These are phyloP conservation scores for Rhizopogon rudus DNA, from an alignment of 768 basidiomycete genomes.

Conservation along the genomic window DNA sequence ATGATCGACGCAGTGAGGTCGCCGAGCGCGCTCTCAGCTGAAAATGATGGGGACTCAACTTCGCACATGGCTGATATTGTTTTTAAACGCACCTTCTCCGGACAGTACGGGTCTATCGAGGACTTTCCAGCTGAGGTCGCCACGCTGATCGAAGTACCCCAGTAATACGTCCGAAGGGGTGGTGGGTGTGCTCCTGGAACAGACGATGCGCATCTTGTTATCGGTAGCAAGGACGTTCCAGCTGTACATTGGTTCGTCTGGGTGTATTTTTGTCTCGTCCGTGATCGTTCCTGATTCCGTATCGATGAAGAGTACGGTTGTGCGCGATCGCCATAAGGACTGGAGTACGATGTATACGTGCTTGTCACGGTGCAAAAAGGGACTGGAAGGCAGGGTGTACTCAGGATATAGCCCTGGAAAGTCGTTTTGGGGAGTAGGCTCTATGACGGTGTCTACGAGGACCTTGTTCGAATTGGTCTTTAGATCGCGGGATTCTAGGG, in stretches of 20 bases:
- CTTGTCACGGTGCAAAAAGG: slow-evolving; percentile 29
- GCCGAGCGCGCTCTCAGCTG: slow-evolving; percentile 41
- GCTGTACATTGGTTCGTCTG: slow-evolving; percentile 30
- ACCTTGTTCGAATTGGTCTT: slow-evolving; percentile 8
- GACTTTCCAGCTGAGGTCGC: slow-evolving; percentile 30
- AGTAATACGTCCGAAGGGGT: slow-evolving; percentile 47
- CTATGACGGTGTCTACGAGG: slow-evolving; percentile 39
- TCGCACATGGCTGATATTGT: not conserved
- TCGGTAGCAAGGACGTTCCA: slow-evolving; percentile 55
- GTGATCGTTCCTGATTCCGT: slow-evolving; percentile 33
- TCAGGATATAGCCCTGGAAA: slow-evolving; percentile 66
- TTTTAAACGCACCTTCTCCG: slow-evolving; percentile 31
- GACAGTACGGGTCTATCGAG: slow-evolving; percentile 40
- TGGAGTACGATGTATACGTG: slow-evolving; percentile 34
- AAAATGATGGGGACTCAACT: not conserved
- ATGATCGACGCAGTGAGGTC: slow-evolving; percentile 39
- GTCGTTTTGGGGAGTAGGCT: slow-evolving; percentile 20
- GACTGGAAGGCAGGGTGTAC: slow-evolving; percentile 36
- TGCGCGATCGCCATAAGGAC: slow-evolving; percentile 53
- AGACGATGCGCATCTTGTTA: slow-evolving; percentile 37
- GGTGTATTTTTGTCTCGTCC: slow-evolving; percentile 21
- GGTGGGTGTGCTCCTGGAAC: slow-evolving; percentile 43
- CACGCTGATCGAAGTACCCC: slow-evolving; percentile 29
- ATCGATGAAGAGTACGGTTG: slow-evolving; percentile 44
- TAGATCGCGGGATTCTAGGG: slow-evolving; percentile 43